Evolutionary conservation across 345 rosid genomes (phyloP).

Genomic region (Atalantia buxifolia): DNA sequence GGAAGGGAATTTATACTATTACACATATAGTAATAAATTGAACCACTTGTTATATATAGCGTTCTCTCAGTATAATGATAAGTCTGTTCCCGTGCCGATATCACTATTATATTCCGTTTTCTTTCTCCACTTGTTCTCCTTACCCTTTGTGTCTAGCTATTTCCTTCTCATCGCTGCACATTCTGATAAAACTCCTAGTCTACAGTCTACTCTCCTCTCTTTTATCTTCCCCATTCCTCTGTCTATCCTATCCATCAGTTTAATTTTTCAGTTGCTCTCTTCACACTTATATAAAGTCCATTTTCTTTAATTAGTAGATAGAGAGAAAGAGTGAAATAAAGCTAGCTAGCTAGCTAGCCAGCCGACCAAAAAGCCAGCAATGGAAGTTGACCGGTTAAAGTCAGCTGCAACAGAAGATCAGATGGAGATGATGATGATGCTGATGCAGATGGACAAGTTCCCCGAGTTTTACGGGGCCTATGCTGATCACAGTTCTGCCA

Average conservation of each 20-base stretch:
- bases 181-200: slow-evolving; percentile 42
- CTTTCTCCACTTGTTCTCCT: slow-evolving; percentile 13
- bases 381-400: slow-evolving; percentile 42
- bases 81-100: slow-evolving; percentile 45
- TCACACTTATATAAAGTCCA: no score
- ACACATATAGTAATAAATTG: neutral
- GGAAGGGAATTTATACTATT: slow-evolving; percentile 2
- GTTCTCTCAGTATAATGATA: slow-evolving; percentile 4
- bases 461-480: slow-evolving; percentile 25
- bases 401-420: slow-evolving; percentile 32
- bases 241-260: slow-evolving; percentile 8
- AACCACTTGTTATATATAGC: slow-evolving; percentile 22
- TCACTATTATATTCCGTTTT: slow-evolving; percentile 10
- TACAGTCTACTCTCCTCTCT: slow-evolving; percentile 28
- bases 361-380: neutral
- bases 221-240: slow-evolving; percentile 43
- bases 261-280: no score
- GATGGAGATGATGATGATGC: slow-evolving; percentile 36
- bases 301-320: no score
- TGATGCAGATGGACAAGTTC: slow-evolving; percentile 38
- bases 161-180: slow-evolving; percentile 28
- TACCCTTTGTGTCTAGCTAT: slow-evolving; percentile 4
- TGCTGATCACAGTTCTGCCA: slow-evolving; percentile 16
- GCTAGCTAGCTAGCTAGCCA: no score
- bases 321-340: neutral